Conservation (phyloP, 306 rosid species). For the Ormosia emarginata region DNA sequence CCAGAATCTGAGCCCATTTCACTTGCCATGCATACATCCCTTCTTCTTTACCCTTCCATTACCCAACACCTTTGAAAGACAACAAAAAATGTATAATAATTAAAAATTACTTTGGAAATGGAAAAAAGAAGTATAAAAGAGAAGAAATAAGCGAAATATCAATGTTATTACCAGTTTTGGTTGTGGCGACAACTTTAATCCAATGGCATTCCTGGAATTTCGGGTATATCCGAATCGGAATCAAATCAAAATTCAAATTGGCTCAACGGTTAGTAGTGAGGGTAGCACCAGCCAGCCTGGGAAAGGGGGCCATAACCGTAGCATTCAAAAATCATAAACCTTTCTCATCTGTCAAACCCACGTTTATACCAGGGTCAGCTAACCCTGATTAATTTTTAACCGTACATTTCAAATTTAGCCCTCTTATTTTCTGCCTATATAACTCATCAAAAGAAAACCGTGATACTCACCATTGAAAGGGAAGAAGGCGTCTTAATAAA, state of each 20-base stretch:
- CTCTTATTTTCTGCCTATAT: constrained; percentile 6
- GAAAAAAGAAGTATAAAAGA: too few relatives aligned
- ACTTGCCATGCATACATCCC: not conserved
- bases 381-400: constrained; percentile 38
- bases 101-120: not conserved
- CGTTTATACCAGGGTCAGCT: constrained; percentile 33
- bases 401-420: constrained; percentile 34
- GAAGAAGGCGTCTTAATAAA: constrained; percentile 72
- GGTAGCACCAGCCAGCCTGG: constrained; percentile 19
- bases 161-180: not conserved
- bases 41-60: not conserved
- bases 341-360: constrained; percentile 10
- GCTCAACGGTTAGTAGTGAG: constrained; percentile 22
- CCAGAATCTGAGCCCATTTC: constrained; percentile 9
- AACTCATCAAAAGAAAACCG: not conserved
- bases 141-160: not conserved
- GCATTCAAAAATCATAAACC: not conserved
- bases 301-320: not conserved
- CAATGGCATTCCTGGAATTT: constrained; percentile 11
- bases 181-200: not conserved
- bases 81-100: too few relatives aligned
- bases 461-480: not conserved
- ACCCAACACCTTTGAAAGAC: not conserved
- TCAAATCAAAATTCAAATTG: constrained; percentile 24
- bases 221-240: not conserved